Evolutionary conservation across 106 monocot genomes (phyloP).

Genomic region (Phalaenopsis aphrodite): DNA sequence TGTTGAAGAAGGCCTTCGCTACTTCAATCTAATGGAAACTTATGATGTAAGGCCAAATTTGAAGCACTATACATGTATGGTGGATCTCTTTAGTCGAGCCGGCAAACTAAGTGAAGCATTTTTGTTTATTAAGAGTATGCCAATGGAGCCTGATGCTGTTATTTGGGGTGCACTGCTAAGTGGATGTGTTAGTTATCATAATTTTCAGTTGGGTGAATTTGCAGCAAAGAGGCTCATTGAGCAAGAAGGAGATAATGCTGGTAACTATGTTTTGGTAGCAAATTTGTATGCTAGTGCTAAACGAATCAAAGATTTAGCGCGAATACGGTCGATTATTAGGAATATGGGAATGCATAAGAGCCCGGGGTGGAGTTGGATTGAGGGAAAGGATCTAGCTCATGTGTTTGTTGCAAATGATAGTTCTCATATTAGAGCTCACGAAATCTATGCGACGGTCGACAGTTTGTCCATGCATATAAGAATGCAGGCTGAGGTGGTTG

Average conservation of each 20-base stretch:
- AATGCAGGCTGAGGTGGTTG: conserved; percentile 4
- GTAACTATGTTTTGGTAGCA: conserved; percentile 37
- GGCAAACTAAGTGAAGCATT: conserved; percentile 40
- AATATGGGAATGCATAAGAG: conserved; percentile 32
- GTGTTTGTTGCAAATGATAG: conserved; percentile 39
- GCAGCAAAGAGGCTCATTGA: conserved; percentile 32
- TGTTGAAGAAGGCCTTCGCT: conserved; percentile 25
- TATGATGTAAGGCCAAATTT: conserved; percentile 25
- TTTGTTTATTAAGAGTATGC: conserved; percentile 34
- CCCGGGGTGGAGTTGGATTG: conserved; percentile 61
- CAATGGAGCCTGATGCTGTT: conserved; percentile 42
- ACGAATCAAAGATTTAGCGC: conserved; percentile 21
- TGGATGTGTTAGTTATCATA: conserved; percentile 29
- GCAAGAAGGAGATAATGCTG: conserved; percentile 29
- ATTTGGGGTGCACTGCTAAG: conserved; percentile 48
- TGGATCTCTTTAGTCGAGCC: conserved; percentile 45
- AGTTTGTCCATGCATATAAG: conserved; percentile 24
- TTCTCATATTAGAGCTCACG: conserved; percentile 21
- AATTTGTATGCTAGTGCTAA: conserved; percentile 40
- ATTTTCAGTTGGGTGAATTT: conserved; percentile 35
- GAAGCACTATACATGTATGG: conserved; percentile 53
- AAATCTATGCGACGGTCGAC: conserved; percentile 27
- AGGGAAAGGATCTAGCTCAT: conserved; percentile 27
- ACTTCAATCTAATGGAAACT: conserved; percentile 33
- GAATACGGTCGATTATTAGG: conserved; percentile 21